Evolutionary conservation across 257 asterid genomes (phyloP).

Genomic region (Nicotiana attenuata): DNA sequence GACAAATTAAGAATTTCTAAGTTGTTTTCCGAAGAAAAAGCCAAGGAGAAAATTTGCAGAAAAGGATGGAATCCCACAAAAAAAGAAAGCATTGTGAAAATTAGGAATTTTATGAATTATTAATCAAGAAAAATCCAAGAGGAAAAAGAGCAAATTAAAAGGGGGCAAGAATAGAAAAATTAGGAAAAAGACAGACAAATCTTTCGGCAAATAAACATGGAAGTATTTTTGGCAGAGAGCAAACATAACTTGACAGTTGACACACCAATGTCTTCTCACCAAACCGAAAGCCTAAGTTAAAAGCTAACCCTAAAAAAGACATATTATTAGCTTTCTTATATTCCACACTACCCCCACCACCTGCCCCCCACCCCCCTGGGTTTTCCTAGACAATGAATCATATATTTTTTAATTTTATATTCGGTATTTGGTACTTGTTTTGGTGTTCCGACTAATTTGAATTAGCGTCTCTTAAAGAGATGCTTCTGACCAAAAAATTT

Average conservation of each 20-base stretch:
- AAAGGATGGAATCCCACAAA: background rate
- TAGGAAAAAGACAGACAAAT: constrained; percentile 14
- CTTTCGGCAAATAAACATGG: constrained; percentile 11
- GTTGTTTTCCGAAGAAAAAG: background rate
- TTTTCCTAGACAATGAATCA: background rate
- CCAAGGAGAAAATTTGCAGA: background rate
- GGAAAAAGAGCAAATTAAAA: background rate
- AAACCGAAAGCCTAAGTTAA: constrained; percentile 24
- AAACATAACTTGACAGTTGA: constrained; percentile 4
- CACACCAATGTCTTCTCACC: constrained; percentile 18
- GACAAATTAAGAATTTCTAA: background rate
- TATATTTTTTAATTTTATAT: no score
- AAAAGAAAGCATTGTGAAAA: background rate
- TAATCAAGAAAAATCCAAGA: background rate
- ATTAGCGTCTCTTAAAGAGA: no score
- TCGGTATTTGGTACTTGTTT: no score
- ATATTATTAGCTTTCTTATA: background rate
- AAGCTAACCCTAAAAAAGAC: constrained; percentile 15
- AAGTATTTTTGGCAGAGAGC: background rate
- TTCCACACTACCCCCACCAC: background rate
- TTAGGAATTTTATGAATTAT: background rate
- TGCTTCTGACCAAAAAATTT: no score
- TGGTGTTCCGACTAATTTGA: no score
- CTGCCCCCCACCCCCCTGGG: background rate
- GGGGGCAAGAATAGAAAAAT: background rate